phyloP scores from a whole-genome alignment of 257 asterid species.

The Cynanchum wilfordii region DNA sequence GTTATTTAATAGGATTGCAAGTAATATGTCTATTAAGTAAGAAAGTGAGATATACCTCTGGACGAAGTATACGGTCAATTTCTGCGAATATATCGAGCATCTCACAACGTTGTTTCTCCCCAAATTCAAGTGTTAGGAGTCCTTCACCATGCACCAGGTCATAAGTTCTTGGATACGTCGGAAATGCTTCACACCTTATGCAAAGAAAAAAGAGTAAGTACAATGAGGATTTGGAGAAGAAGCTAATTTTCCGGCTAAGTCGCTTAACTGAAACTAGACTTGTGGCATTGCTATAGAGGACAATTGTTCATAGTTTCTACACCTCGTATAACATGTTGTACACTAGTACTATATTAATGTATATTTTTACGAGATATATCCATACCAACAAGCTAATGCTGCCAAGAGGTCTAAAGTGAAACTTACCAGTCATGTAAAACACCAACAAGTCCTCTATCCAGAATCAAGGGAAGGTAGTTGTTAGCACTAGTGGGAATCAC shows the following conservation, averaged over 20 bases:
- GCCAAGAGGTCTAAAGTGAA: slow-evolving; percentile 1
- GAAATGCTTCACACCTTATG: slow-evolving; percentile 93
- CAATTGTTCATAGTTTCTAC: slow-evolving; percentile 1
- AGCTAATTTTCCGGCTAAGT: not conserved
- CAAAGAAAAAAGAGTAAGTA: slow-evolving; percentile 16
- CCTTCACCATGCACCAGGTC: slow-evolving; percentile 94
- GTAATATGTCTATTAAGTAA: not conserved
- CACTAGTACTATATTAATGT: not conserved
- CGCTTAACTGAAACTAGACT: not conserved
- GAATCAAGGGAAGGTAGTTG: slow-evolving; percentile 70
- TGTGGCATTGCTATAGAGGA: not conserved
- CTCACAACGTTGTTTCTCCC: slow-evolving; percentile 72
- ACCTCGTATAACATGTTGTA: not conserved
- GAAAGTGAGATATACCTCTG: slow-evolving; percentile 58
- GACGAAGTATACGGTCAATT: slow-evolving; percentile 96
- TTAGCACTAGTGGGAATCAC: slow-evolving; percentile 76
- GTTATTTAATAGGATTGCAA: too few species aligned
- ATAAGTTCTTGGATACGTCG: slow-evolving; percentile 93
- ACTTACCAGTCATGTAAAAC: slow-evolving; percentile 87
- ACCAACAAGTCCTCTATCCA: slow-evolving; percentile 85
- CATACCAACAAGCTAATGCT: too few species aligned
- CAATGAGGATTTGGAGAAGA: slow-evolving; percentile 7
- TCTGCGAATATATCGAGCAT: slow-evolving; percentile 70
- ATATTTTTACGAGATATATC: not conserved
- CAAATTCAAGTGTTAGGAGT: slow-evolving; percentile 75